These are phyloP conservation scores for Endocalyx cinctus DNA, from an alignment of 2,329 filamentous ascomycete species.

Conservation along the genomic window DNA sequence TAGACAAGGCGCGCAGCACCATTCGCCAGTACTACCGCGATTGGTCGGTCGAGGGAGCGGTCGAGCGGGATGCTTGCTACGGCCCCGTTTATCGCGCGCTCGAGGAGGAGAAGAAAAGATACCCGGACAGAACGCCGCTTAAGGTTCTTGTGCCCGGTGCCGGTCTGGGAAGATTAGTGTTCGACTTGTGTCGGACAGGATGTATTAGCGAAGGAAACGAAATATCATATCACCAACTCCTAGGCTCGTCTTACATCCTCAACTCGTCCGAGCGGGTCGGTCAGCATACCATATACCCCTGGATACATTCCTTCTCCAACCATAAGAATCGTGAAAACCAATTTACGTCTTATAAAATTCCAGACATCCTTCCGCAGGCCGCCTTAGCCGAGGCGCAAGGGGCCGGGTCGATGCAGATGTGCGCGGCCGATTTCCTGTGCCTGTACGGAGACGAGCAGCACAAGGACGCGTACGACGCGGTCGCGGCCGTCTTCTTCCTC, in stretches of 20 bases:
- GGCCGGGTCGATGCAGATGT: slow-evolving; percentile 80
- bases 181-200: slow-evolving; percentile 73
- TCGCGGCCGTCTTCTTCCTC: slow-evolving; percentile 91
- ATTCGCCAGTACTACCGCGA: slow-evolving; percentile 92
- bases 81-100: slow-evolving; percentile 67
- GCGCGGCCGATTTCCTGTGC: slow-evolving; percentile 87
- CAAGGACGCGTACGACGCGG: slow-evolving; percentile 66
- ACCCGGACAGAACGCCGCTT: slow-evolving; percentile 34
- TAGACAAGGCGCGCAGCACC: slow-evolving; percentile 90
- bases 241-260: slow-evolving; percentile 74
- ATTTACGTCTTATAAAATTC: slow-evolving; percentile 66
- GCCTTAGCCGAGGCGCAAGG: slow-evolving; percentile 37
- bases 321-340: slow-evolving; percentile 71
- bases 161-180: slow-evolving; percentile 82
- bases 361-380: slow-evolving; percentile 71
- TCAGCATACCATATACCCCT: slow-evolving; percentile 75
- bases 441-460: slow-evolving; percentile 67
- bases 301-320: slow-evolving; percentile 85
- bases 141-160: slow-evolving; percentile 84
- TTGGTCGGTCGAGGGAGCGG: slow-evolving; percentile 75
- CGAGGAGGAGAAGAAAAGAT: slow-evolving; percentile 37
- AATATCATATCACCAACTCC: slow-evolving; percentile 94
- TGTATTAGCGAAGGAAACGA: slow-evolving; percentile 84
- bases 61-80: slow-evolving; percentile 75
- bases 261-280: slow-evolving; percentile 58